Evolutionary conservation across 1,284 basidiomycete species (phyloP).

Genomic region (Naganishia sp.): DNA sequence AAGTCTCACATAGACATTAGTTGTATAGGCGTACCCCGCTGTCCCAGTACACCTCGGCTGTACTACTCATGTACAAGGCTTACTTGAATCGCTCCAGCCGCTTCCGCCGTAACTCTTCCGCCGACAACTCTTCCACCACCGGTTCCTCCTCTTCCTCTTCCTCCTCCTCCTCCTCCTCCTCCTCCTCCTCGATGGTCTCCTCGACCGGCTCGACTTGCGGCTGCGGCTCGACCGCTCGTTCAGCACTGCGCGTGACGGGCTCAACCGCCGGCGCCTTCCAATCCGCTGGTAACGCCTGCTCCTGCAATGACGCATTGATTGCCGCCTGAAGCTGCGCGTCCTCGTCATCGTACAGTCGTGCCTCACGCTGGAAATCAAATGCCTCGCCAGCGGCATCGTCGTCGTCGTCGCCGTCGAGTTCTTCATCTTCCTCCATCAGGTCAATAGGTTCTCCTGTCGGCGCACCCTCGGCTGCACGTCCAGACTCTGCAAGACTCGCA

Average conservation of each 20-base stretch:
- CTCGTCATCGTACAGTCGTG: slow-evolving; percentile 72
- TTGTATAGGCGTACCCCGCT: slow-evolving; percentile 1
- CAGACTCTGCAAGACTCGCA: slow-evolving; percentile 13
- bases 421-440: slow-evolving; percentile 18
- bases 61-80: background rate
- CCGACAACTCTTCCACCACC: slow-evolving; percentile 52
- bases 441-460: background rate
- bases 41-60: background rate
- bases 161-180: slow-evolving; percentile 45
- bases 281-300: slow-evolving; percentile 59
- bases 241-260: slow-evolving; percentile 34
- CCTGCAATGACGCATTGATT: slow-evolving; percentile 74
- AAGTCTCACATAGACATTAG: background rate
- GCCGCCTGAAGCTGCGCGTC: slow-evolving; percentile 83
- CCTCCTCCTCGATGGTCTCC: slow-evolving; percentile 34
- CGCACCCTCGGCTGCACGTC: background rate
- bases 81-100: slow-evolving; percentile 70
- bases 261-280: slow-evolving; percentile 47
- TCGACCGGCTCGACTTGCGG: slow-evolving; percentile 36
- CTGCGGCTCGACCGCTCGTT: slow-evolving; percentile 31
- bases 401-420: slow-evolving; percentile 22
- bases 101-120: slow-evolving; percentile 73
- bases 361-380: slow-evolving; percentile 44
- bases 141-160: slow-evolving; percentile 45
- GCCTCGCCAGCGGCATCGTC: slow-evolving; percentile 10